Base-by-base conservation (phyloP, 2,329 filamentous ascomycete species). In the Neofusicoccum kwambonambiense region DNA sequence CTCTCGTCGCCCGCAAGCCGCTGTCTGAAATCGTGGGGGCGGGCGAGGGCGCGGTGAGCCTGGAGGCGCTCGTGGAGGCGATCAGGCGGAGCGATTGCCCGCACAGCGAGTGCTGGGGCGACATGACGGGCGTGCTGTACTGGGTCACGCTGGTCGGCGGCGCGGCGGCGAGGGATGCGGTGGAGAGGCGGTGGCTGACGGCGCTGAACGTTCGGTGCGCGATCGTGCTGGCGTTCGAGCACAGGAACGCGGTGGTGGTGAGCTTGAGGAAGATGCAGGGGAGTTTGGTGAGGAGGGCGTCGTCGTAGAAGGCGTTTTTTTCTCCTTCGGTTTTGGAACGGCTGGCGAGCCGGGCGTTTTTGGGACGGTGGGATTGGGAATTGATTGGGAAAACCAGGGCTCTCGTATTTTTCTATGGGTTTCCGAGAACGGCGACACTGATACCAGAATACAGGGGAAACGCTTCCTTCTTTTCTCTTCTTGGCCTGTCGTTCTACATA, bases 71-170 rank as follows among this genome's bases (percentile, higher is more conserved):
- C 12, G 69, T 69, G 44, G 64, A 65, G 3, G 68, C 71, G 3
- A 69, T 78, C 44, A 65, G 74, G 34, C 69, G 64, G n/a, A 75
- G 74, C 2, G 68, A 77, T 54, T 63, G 76, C 35, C 72, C 73
- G 3, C 35, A 41, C 54, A 69, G 73, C 22, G 69, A 72, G n/a
- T 73, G 71, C 51, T 78, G 76, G 76, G 63, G 64, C 52, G 74
- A 77, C 62, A 74, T 78, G 71, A 73, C 73, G 1, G 76, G 76
- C 47, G 74, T 77, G n/a, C 70, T 78, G 1, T 68, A 77, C 41
- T 78, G 76, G 76, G 69, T 76, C 52, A 69, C 70, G 0, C 71
- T 78, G 7, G 70, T 73, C 6, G 68, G 70, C 22, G 76, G 74
- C 9, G 76, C 76, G 5, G 74, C 61, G 12, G 64, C 58, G 17